Percentiles rank a stretch among this genome's conserved stretches.
Conservation (phyloP, 23 red algal species). For the Gracilaria vermiculophylla region DNA sequence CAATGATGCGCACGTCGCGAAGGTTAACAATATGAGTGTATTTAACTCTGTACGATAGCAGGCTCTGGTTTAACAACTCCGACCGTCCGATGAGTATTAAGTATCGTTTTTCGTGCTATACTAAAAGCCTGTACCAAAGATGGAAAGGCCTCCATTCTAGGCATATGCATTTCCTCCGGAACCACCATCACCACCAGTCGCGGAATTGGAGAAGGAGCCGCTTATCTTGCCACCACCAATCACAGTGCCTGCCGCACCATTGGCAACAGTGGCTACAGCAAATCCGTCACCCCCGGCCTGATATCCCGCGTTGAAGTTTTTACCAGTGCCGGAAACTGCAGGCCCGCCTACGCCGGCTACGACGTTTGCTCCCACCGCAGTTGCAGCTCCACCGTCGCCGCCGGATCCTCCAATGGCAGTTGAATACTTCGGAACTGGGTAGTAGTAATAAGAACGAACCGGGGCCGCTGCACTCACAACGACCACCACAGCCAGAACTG, state of each 20-base stretch:
- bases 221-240: neutral
- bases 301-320: neutral
- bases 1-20: too few relatives aligned
- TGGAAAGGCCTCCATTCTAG: neutral
- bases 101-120: too few relatives aligned
- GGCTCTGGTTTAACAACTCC: too few relatives aligned
- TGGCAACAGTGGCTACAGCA: neutral
- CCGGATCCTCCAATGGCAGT: neutral
- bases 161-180: neutral
- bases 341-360: neutral
- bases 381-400: neutral
- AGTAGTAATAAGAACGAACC: neutral
- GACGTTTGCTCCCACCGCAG: neutral
- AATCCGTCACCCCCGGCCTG: neutral
- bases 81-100: too few relatives aligned
- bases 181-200: neutral
- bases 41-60: too few relatives aligned
- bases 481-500: neutral
- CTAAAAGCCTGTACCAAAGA: too few relatives aligned
- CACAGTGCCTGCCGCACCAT: neutral
- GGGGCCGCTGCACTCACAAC: neutral
- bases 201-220: neutral
- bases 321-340: neutral
- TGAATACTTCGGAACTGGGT: neutral
- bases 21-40: too few relatives aligned